Evolutionary conservation across 495 filamentous ascomycete species (phyloP), one percentile per base, ranked within the genome.

Genomic region (Penicillium desertorum): DNA sequence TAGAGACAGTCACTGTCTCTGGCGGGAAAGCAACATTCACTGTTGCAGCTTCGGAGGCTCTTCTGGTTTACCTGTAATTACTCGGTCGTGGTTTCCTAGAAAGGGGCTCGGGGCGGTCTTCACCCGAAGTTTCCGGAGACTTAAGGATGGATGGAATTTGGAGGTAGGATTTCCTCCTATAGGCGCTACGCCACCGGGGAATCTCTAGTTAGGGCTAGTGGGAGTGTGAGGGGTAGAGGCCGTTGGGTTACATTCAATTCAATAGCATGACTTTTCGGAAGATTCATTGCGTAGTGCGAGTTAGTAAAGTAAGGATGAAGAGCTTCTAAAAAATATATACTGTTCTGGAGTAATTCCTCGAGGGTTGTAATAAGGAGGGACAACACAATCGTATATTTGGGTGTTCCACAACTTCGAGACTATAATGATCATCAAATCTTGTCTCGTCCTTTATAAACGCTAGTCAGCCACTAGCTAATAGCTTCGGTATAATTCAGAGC

Each of bases 41-140:
- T 0, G 49, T 86, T n/a, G 70, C 67, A 27, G 81, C 79, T 6
- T 76, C 76, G 12, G 83, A 86, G 63, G 82, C 81, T 14, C 64
- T 86, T 50, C 48, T 86, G 48, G 70, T 85, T 20, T 81, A 83
- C 59, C 53, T 86, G 43, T 67, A 67, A 70, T 44, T n/a, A 17
- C 19, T 50, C 29, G 23, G 27, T 14, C 29, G 14, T 1, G 12
- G n/a, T 20, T 29, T 16, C 43, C 20, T 16, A 25, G 11, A 8
- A 44, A 14, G 14, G 17, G 22, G 20, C 4, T 14, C 30, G 30
- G 30, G 29, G 30, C 30, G 10, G 30, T 25, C 10, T 22, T 45
- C 23, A 9, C 16, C 43, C 10, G 43, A 16, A 12, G 10, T 11
- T 5, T 6, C 43, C 43, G 10, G 23, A 23, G 43, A 16, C 14